Conservation (phyloP, 1,139 yeast genomes). For the Hansenula sp. region DNA sequence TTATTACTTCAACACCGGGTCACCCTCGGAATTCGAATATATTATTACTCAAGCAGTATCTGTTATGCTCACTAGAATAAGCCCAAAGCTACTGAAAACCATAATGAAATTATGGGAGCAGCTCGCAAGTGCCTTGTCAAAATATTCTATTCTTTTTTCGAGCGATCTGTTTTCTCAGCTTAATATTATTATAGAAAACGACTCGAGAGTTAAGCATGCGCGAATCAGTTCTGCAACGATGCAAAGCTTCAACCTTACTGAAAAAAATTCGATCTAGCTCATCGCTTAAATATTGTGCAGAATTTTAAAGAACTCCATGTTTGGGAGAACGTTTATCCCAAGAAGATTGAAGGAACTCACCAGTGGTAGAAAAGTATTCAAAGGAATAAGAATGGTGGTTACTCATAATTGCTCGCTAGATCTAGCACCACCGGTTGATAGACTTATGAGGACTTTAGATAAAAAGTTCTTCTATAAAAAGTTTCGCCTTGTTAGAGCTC, state of each 20-base stretch:
- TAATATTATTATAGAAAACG: no score
- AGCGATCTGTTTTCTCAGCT: no score
- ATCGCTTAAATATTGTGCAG: not conserved
- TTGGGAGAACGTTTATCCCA: no score
- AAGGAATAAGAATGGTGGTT: not conserved
- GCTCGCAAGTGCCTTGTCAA: no score
- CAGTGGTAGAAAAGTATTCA: not conserved
- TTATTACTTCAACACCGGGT: not conserved
- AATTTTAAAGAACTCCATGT: no score
- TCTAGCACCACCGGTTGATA: conserved; percentile 58
- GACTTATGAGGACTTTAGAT: conserved; percentile 65
- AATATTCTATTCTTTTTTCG: no score
- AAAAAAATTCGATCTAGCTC: not conserved
- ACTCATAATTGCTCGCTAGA: conserved; percentile 5
- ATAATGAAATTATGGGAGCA: no score
- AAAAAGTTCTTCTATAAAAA: conserved; percentile 54
- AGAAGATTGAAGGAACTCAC: not conserved
- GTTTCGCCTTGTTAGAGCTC: conserved; percentile 61
- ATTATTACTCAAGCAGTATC: no score
- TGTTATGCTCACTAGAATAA: no score
- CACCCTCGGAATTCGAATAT: no score
- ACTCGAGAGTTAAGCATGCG: not conserved
- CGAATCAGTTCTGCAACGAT: not conserved
- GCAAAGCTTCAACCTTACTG: not conserved
- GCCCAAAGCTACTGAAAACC: no score